These are phyloP conservation scores for Colletotrichum cereale DNA, from an alignment of 2,329 filamentous ascomycete species.

Conservation along the genomic window DNA sequence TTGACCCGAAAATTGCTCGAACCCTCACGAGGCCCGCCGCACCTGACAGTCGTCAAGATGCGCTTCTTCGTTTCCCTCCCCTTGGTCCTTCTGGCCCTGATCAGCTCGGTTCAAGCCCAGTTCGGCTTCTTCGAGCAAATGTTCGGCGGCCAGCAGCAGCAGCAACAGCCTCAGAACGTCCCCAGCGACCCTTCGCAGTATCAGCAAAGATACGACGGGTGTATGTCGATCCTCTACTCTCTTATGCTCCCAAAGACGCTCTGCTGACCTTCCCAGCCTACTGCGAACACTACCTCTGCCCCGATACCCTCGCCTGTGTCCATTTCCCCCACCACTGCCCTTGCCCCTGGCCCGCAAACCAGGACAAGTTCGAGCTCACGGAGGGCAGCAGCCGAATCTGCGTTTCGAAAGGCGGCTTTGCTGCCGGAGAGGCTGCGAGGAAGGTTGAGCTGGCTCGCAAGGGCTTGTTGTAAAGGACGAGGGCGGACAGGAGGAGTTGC, in stretches of 20 bases:
- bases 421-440: conserved; percentile 75
- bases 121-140: conserved; percentile 99
- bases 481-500: not conserved
- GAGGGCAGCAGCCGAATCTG: conserved; percentile 81
- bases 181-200: conserved; percentile 88
- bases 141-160: conserved; percentile 75
- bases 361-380: conserved; percentile 82
- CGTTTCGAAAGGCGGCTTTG: conserved; percentile 81
- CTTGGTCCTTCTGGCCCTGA: conserved; percentile 68
- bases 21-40: too few species aligned
- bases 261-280: conserved; percentile 64
- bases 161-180: conserved; percentile 75
- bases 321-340: conserved; percentile 98
- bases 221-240: conserved; percentile 57
- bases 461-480: conserved; percentile 70
- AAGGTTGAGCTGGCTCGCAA: conserved; percentile 87
- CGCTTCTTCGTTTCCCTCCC: conserved; percentile 45
- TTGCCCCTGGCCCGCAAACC: conserved; percentile 81
- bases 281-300: conserved; percentile 95
- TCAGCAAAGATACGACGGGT: conserved; percentile 74
- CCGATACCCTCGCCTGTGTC: conserved; percentile 93
- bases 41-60: conserved; percentile 47
- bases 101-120: conserved; percentile 77
- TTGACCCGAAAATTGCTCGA: not conserved
- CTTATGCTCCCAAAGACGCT: too few species aligned